Conservation (phyloP, 2,329 filamentous ascomycete species). For the Teratosphaeria gauchensis region DNA sequence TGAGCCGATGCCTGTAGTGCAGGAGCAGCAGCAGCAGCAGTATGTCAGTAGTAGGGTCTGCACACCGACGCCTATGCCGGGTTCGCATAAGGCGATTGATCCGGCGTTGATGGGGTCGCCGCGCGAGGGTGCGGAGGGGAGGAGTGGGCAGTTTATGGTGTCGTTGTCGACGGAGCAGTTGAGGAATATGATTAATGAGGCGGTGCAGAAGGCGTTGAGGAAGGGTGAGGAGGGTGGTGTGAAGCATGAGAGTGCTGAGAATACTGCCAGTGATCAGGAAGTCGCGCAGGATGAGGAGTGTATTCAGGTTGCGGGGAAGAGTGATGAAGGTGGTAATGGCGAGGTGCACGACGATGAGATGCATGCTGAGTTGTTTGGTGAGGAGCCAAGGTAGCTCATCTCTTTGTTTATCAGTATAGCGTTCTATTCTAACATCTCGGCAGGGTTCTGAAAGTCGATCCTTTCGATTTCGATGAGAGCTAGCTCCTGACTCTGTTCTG, state of each 20-base stretch:
- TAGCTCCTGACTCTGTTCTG: neutral
- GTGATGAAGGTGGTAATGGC: neutral
- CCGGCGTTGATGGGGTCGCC: slow-evolving; percentile 2
- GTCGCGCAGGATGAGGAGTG: neutral
- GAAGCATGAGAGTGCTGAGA: neutral
- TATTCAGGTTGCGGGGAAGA: neutral
- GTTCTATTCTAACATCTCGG: neutral
- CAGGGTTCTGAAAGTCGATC: neutral
- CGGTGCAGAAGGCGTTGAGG: slow-evolving; percentile 6
- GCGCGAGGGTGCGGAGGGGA: neutral
- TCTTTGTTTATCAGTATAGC: neutral
- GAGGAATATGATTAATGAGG: slow-evolving; percentile 7
- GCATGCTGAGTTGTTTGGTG: neutral
- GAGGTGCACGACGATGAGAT: neutral
- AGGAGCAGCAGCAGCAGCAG: slow-evolving; percentile 1
- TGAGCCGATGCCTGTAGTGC: slow-evolving; percentile 1
- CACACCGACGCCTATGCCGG: slow-evolving; percentile 7
- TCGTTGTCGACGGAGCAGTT: slow-evolving; percentile 7
- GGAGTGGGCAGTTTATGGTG: slow-evolving; percentile 2
- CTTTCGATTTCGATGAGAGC: neutral
- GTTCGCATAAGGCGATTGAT: slow-evolving; percentile 2
- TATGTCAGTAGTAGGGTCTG: slow-evolving; percentile 11
- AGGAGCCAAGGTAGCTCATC: neutral
- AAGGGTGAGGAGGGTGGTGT: neutral
- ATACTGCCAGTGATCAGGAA: neutral